A percentile compares a stretch with the other conserved stretches of the same genome.
phyloP scores from a whole-genome alignment of 768 basidiomycete species.

The Rhizopogon vulgaris region DNA sequence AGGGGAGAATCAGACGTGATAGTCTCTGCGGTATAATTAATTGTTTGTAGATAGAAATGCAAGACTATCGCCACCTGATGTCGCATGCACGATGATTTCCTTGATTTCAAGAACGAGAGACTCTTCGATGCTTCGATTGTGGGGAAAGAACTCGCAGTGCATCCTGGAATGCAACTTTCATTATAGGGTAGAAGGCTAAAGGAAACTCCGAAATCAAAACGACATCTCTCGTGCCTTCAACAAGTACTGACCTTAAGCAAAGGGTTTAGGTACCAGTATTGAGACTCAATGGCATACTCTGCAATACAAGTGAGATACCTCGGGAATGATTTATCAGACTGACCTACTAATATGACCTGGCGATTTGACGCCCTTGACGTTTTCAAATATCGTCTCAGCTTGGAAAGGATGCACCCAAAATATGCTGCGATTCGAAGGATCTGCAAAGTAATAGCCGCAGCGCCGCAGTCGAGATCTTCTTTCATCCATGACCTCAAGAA shows the following conservation, averaged over 20 bases:
- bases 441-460: conserved; percentile 40
- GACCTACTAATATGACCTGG: conserved; percentile 4
- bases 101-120: background rate
- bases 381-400: conserved; percentile 23
- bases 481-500: conserved; percentile 2
- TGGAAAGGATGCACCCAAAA: conserved; percentile 42
- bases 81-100: conserved; percentile 1
- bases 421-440: conserved; percentile 33
- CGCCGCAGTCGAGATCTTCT: background rate
- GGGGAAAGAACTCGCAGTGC: conserved; percentile 6
- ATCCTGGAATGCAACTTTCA: background rate
- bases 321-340: background rate
- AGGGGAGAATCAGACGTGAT: conserved; percentile 9
- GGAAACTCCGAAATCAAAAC: background rate
- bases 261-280: conserved; percentile 16
- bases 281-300: conserved; percentile 17
- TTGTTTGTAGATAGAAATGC: background rate
- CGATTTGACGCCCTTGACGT: conserved; percentile 33
- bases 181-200: background rate
- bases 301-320: background rate
- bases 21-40: conserved; percentile 5
- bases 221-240: background rate
- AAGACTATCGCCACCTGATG: background rate
- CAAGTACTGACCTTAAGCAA: background rate
- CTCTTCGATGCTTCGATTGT: background rate